Evolutionary conservation across 371 early-diverging fungal species (phyloP).

Genomic region (Dentiscutata heterogama): DNA sequence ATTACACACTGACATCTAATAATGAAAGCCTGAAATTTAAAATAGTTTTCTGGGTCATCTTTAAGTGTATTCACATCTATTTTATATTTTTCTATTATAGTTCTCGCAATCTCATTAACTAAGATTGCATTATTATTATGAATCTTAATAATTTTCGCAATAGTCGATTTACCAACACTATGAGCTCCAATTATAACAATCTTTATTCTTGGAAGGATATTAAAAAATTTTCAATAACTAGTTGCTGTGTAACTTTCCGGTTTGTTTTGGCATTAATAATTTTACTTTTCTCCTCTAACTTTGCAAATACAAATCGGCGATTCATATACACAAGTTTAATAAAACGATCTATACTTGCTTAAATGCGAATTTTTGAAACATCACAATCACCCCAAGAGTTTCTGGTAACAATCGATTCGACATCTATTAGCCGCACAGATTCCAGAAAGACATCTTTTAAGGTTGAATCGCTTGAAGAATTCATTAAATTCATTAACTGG

Average conservation of each 20-base stretch:
- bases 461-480: neutral
- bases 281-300: neutral
- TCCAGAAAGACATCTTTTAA: neutral
- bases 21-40: neutral
- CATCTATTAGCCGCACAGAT: neutral
- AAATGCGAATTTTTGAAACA: neutral
- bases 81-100: neutral
- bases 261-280: neutral
- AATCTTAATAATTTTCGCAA: neutral
- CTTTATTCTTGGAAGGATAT: neutral
- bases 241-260: neutral
- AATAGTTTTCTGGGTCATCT: neutral
- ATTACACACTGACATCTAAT: neutral
- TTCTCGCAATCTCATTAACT: neutral
- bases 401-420: neutral
- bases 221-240: neutral
- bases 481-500: neutral
- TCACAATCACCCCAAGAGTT: neutral
- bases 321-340: neutral
- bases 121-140: neutral
- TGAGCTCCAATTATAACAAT: neutral
- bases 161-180: neutral
- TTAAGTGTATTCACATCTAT: neutral
- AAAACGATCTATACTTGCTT: neutral
- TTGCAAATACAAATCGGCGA: neutral